These are phyloP conservation scores for Pseudogymnoascus sp. DNA, from an alignment of 2,329 filamentous ascomycete species.

Conservation along the genomic window DNA sequence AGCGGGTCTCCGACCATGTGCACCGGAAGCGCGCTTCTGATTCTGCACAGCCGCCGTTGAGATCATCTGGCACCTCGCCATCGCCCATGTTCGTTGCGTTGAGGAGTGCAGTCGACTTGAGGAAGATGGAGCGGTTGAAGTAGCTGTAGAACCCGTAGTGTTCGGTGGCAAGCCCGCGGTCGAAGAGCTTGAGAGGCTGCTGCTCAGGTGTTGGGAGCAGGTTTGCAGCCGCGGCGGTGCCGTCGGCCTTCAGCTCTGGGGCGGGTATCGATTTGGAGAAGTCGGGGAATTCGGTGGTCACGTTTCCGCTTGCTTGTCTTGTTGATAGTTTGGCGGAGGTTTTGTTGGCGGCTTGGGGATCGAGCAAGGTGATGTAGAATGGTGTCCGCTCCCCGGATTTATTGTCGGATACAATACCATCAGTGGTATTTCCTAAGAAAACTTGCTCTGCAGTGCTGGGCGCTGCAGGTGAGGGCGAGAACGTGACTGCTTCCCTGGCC, in stretches of 20 bases:
- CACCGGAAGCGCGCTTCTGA: conserved; percentile 46
- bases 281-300: conserved; percentile 27
- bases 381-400: conserved; percentile 83
- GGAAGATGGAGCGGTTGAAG: conserved; percentile 79
- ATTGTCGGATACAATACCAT: conserved; percentile 53
- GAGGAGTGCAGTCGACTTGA: conserved; percentile 49
- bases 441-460: conserved; percentile 53
- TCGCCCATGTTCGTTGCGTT: conserved; percentile 34
- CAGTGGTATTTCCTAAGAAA: conserved; percentile 81
- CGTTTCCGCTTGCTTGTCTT: background rate
- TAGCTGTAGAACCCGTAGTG: conserved; percentile 94
- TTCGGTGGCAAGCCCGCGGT: conserved; percentile 70
- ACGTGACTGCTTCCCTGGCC: conserved; percentile 30
- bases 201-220: conserved; percentile 62
- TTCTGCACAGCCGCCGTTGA: conserved; percentile 45
- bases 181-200: conserved; percentile 78
- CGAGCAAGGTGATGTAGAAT: conserved; percentile 72
- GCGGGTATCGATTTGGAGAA: conserved; percentile 50
- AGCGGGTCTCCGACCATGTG: conserved; percentile 52
- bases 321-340: background rate
- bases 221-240: conserved; percentile 61
- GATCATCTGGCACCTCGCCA: conserved; percentile 39
- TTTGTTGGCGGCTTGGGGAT: conserved; percentile 19
- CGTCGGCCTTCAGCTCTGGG: conserved; percentile 56
- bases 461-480: conserved; percentile 36